Percentiles rank a stretch among this genome's conserved stretches.
These are phyloP conservation scores for Corymbia maculata DNA, from an alignment of 345 rosid species.

Conservation along the genomic window DNA sequence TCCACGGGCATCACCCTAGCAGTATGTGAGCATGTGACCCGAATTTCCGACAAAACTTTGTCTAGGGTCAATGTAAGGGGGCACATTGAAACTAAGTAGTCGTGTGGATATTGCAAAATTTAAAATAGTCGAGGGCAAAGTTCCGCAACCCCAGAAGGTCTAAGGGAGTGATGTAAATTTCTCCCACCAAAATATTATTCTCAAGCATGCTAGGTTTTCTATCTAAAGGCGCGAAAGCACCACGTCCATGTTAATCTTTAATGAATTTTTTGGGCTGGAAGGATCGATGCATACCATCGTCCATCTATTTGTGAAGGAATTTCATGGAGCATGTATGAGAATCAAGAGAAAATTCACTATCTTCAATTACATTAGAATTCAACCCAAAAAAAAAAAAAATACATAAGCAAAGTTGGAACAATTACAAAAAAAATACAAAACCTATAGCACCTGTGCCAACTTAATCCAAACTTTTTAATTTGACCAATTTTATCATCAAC, in stretches of 20 bases:
- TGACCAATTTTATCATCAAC: too few species aligned
- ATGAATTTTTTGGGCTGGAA: neutral
- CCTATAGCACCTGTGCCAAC: too few species aligned
- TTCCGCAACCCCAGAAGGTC: neutral
- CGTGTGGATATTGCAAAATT: neutral
- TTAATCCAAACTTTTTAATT: too few species aligned
- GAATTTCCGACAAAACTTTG: neutral
- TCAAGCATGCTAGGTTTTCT: neutral
- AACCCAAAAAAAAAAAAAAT: too few species aligned
- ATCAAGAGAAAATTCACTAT: neutral
- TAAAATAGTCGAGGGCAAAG: neutral
- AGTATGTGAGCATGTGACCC: neutral
- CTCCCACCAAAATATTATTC: neutral
- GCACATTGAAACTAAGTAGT: too few species aligned
- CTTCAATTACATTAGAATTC: neutral
- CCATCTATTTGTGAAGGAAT: neutral
- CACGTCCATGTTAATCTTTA: neutral
- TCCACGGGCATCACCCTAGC: neutral
- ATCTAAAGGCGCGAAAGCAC: neutral
- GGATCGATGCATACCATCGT: neutral
- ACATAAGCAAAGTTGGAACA: too few species aligned
- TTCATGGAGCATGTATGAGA: too few species aligned
- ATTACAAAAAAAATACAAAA: too few species aligned
- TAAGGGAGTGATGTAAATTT: neutral
- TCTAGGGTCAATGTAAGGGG: neutral